Base-by-base conservation (phyloP, 495 filamentous ascomycete species). In the Xylaria longipes region DNA sequence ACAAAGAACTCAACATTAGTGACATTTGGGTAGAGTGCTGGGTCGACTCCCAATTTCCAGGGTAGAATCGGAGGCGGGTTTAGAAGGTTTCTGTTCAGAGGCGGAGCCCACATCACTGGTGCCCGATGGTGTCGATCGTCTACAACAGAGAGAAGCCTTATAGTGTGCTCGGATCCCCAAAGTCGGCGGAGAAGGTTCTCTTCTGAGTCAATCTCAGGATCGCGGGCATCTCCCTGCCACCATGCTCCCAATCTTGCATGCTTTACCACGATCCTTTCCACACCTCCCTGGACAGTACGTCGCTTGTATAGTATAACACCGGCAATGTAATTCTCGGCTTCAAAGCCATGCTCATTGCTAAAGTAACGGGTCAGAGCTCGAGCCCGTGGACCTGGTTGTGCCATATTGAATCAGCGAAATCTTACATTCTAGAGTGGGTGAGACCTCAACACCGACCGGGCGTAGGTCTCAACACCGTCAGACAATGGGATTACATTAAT, bases 121-220 rank as follows among this genome's bases (percentile, higher is more conserved):
- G 14, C 65, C 29, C 33, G 17, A 31, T 67, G 45, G 11, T 17
- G 1, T 52, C 25, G 15, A 52, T 52, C 45, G n/a, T 39, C 22
- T 25, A 35, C 15, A 1, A 67, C 6, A 25, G 65, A 37, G 0
- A 54, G 2, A 22, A 67, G 46, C n/a, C 48, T 48, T 17, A 41
- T 37, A n/a, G 9, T 54, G 33, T 67, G 48, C 43, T 67, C 65
- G 5, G 65, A 41, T 27, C 65, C 65, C 65, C 65, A 67, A 12
- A 54, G 48, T 54, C 33, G 33, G 3, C 5, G n/a, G 2, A 56
- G 20, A 15, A 67, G 1, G 12, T 48, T 48, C 48, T 54, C 65
- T 41, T 67, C 65, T 12, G 0, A 5, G 20, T 27, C 33, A 2
- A 56, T n/a, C 3, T 56, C 48, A 0, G 29, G 9, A 22, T 33